Percentiles rank a stretch among this genome's conserved stretches.
Evolutionary conservation across 768 basidiomycete genomes (phyloP).

Genomic region (Tulasnella sp.): DNA sequence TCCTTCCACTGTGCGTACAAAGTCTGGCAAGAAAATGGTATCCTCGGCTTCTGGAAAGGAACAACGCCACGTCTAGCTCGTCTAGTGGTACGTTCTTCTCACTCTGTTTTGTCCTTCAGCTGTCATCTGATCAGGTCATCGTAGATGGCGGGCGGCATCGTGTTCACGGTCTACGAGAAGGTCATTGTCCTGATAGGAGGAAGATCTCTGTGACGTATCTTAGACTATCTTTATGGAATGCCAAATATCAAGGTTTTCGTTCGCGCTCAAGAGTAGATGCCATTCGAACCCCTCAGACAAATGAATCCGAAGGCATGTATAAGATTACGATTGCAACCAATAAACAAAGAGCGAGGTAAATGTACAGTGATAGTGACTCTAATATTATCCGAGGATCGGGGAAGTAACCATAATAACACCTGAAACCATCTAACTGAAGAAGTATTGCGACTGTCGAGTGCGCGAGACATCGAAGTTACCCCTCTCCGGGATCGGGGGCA

Average conservation of each 20-base stretch:
- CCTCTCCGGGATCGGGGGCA: slow-evolving; percentile 75
- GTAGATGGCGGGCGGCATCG: slow-evolving; percentile 84
- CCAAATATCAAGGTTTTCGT: too few species aligned
- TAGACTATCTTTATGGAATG: not conserved
- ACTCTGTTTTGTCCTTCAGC: slow-evolving; percentile 1
- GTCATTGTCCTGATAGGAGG: slow-evolving; percentile 45
- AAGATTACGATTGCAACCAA: not conserved
- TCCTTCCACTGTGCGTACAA: slow-evolving; percentile 93
- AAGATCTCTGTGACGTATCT: not conserved
- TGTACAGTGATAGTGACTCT: not conserved
- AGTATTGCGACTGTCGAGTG: slow-evolving; percentile 77
- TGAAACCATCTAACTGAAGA: slow-evolving; percentile 42
- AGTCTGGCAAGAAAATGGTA: slow-evolving; percentile 87
- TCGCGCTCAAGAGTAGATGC: too few species aligned
- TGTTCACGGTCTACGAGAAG: slow-evolving; percentile 86
- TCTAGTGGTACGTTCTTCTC: slow-evolving; percentile 50
- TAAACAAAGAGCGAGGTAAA: not conserved
- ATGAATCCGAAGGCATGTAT: not conserved
- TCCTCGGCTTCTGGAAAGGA: slow-evolving; percentile 91
- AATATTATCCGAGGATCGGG: not conserved
- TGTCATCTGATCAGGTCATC: not conserved
- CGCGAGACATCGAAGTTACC: slow-evolving; percentile 74
- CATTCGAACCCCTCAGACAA: too few species aligned
- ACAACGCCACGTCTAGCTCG: slow-evolving; percentile 83
- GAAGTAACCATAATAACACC: not conserved